phyloP scores from a whole-genome alignment of 306 rosid species.

The Vigna trinervia region DNA sequence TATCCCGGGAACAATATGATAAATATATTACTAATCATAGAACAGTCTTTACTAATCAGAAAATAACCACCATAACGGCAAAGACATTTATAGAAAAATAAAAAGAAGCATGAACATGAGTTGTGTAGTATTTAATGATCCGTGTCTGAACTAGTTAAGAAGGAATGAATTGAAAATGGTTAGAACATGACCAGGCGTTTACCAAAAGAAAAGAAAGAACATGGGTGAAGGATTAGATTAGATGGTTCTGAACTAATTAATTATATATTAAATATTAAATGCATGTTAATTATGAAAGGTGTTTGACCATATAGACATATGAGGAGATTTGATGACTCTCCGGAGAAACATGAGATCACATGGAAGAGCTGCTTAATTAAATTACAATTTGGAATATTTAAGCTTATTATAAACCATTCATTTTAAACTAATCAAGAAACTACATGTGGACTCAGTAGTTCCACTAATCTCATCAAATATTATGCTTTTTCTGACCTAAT shows the following conservation, averaged over 20 bases:
- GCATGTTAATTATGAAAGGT: conserved; percentile 9
- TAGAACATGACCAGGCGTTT: conserved; percentile 68
- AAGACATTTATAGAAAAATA: background rate
- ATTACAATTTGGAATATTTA: conserved; percentile 47
- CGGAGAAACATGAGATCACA: conserved; percentile 76
- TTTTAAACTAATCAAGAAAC: conserved; percentile 34
- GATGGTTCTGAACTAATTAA: conserved; percentile 46
- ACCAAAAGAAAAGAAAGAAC: conserved; percentile 60
- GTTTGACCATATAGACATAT: conserved; percentile 48
- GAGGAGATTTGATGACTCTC: background rate
- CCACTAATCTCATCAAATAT: conserved; percentile 40
- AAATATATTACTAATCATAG: conserved; percentile 9
- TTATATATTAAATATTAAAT: conserved; percentile 41
- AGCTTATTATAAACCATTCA: conserved; percentile 42
- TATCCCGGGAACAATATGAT: background rate
- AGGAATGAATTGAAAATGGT: conserved; percentile 27
- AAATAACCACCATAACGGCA: conserved; percentile 56
- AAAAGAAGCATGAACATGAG: background rate
- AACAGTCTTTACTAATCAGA: conserved; percentile 34
- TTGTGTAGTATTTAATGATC: conserved; percentile 6
- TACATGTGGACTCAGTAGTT: conserved; percentile 60
- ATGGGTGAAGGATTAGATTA: conserved; percentile 61
- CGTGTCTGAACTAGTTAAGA: conserved; percentile 36
- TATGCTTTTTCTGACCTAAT: conserved; percentile 39
- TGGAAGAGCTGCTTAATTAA: conserved; percentile 52